Percentiles rank a stretch among this genome's conserved stretches.
Conservation (phyloP, 2,329 filamentous ascomycete genomes). For the Cladosporium cucumerinum region DNA sequence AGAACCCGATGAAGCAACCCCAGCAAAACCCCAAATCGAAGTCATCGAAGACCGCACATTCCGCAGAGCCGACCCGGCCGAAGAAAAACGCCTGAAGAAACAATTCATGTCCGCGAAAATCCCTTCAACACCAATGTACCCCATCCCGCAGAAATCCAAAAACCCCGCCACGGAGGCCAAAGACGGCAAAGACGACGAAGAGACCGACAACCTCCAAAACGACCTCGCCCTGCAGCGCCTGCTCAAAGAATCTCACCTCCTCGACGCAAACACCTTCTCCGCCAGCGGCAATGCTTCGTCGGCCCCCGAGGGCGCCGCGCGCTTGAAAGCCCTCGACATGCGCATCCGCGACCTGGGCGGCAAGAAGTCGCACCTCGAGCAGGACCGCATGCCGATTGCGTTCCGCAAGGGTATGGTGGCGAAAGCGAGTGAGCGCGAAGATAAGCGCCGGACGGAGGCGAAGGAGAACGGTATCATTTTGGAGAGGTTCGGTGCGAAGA, state of each 20-base stretch:
- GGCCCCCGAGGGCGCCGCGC: slow-evolving; percentile 60
- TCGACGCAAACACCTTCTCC: slow-evolving; percentile 57
- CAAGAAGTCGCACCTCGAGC: slow-evolving; percentile 69
- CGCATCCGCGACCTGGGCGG: slow-evolving; percentile 77
- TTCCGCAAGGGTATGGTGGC: slow-evolving; percentile 79
- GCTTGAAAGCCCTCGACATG: slow-evolving; percentile 78
- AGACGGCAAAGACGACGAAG: slow-evolving; percentile 38
- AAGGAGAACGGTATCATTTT: slow-evolving; percentile 87
- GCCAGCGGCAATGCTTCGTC: slow-evolving; percentile 45
- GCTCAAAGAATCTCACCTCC: slow-evolving; percentile 85
- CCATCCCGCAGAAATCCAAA: slow-evolving; percentile 1
- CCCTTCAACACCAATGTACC: slow-evolving; percentile 2
- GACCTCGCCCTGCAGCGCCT: slow-evolving; percentile 89
- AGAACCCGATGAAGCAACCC: not conserved
- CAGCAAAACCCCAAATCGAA: slow-evolving; percentile 15
- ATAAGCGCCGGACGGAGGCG: slow-evolving; percentile 71
- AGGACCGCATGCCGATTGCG: slow-evolving; percentile 84
- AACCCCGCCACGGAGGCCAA: slow-evolving; percentile 21
- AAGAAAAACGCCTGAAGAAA: slow-evolving; percentile 11
- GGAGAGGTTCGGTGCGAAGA: slow-evolving; percentile 56
- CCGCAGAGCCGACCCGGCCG: not conserved
- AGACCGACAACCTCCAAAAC: slow-evolving; percentile 68
- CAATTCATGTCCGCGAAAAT: slow-evolving; percentile 15
- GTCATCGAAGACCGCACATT: slow-evolving; percentile 8
- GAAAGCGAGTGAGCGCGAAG: slow-evolving; percentile 64